Conservation (phyloP, 805 yeast genomes). For the Candida bentonensis region DNA sequence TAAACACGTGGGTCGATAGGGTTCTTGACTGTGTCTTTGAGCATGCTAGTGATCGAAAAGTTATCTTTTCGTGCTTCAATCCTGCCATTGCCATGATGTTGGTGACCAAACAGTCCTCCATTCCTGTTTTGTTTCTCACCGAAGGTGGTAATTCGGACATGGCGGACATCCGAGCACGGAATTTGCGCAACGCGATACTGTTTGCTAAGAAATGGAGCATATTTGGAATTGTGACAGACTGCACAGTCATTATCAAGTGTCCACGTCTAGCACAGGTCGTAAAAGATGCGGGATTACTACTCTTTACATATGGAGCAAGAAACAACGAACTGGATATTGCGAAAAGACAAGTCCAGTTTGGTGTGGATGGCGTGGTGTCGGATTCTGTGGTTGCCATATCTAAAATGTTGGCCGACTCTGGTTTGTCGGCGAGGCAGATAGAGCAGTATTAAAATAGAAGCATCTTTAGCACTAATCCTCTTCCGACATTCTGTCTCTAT, state of each 20-base stretch:
- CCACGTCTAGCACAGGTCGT: slow-evolving; percentile 88
- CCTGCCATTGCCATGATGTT: slow-evolving; percentile 1
- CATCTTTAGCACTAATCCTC: neutral
- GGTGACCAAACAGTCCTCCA: neutral
- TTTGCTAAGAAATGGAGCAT: slow-evolving; percentile 61
- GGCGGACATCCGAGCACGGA: neutral
- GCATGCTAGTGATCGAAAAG: neutral
- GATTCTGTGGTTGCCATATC: slow-evolving; percentile 1
- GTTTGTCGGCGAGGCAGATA: neutral
- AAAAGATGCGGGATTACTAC: slow-evolving; percentile 78
- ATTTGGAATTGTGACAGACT: slow-evolving; percentile 83
- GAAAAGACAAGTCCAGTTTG: slow-evolving; percentile 75
- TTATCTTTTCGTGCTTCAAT: neutral
- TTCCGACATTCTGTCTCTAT: neutral
- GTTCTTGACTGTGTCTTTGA: slow-evolving; percentile 1
- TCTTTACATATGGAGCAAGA: slow-evolving; percentile 78
- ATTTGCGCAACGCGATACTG: neutral
- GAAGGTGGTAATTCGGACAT: slow-evolving; percentile 1
- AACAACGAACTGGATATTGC: slow-evolving; percentile 81
- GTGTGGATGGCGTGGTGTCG: slow-evolving; percentile 19
- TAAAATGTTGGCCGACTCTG: neutral
- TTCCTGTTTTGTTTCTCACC: neutral
- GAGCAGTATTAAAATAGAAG: neutral
- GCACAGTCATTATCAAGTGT: slow-evolving; percentile 67
- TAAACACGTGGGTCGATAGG: neutral